Base-by-base conservation (phyloP, 345 rosid genomes). In the Salix viminalis region DNA sequence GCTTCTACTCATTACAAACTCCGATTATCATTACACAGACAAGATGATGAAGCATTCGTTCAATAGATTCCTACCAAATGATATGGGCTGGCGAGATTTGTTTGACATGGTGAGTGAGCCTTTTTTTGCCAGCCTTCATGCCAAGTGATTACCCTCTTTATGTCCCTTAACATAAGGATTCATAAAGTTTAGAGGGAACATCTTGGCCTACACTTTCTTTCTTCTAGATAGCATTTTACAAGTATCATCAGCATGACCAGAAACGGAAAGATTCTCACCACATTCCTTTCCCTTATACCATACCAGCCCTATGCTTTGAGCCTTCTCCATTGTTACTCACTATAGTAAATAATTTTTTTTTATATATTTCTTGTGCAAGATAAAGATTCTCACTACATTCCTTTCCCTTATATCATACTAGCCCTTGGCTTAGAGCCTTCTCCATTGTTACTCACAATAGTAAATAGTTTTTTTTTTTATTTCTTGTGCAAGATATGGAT, bases 31-130 rank as follows among this genome's bases (percentile, higher is more conserved):
- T 79, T 94, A 94, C 86, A 90, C 97, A 9, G 81, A 94, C 91
- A 94, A 92, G 87, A 94, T 92, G 97, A 94, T 94, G 98, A 90
- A 84, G 84, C 97, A 94, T 86, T 91, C 98, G 65, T 94, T 92
- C 73, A 89, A 94, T 77, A 88, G 89, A 85, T 94, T 85, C 75
- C 92, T 94, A 66, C 98, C 98, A 56, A 94, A 92, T 85, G 89
- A 88, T 78, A 90, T 94, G 97, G 90, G 83, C 77, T 94, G 98
- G 98, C 89, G 90, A 75, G 97, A 94, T 79, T 94, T 94, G 34
- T 94, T 94, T 77, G 94, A 92, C 56, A 94, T 92, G 87, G 98
- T 89, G 67, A 81, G 90, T 81, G 26, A 9, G 37, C 18, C 60
- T 65, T 58, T 44, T 5, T 70, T 65, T 76, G 11, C 44, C 64